These are phyloP conservation scores for Starmerella gropengiesseri DNA, from an alignment of 805 yeast species.

Conservation along the genomic window DNA sequence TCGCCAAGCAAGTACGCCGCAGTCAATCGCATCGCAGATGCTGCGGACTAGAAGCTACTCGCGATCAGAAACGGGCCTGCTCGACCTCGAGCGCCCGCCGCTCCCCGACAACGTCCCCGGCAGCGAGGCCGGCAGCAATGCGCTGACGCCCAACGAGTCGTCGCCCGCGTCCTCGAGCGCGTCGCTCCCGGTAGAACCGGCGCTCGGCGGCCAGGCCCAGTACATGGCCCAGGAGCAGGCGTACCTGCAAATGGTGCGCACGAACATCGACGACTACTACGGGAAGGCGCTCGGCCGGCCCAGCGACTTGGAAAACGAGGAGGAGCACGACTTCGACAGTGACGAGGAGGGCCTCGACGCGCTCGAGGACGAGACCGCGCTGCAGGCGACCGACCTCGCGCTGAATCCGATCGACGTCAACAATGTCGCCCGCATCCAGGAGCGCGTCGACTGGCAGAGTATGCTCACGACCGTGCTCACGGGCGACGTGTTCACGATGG, in stretches of 20 bases:
- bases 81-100: constrained; percentile 1
- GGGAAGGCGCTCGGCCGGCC: constrained; percentile 26
- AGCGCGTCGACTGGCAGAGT: constrained; percentile 90
- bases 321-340: constrained; percentile 19
- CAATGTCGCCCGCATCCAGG: constrained; percentile 35
- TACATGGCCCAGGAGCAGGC: constrained; percentile 56
- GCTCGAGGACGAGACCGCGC: constrained; percentile 10
- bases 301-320: constrained; percentile 12
- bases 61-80: constrained; percentile 1
- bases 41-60: constrained; percentile 6
- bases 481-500: constrained; percentile 88
- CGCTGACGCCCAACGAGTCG: constrained; percentile 1
- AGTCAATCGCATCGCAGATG: constrained; percentile 9
- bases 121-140: constrained; percentile 2
- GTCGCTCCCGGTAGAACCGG: not conserved
- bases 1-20: constrained; percentile 4
- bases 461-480: constrained; percentile 83
- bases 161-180: constrained; percentile 1
- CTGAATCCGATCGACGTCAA: constrained; percentile 22
- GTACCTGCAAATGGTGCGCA: constrained; percentile 51
- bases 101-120: not conserved
- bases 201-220: constrained; percentile 28
- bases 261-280: constrained; percentile 50
- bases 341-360: constrained; percentile 22
- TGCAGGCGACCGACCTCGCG: constrained; percentile 16